phyloP scores from a whole-genome alignment of 768 basidiomycete genomes.

The Mycena leptocephala region DNA sequence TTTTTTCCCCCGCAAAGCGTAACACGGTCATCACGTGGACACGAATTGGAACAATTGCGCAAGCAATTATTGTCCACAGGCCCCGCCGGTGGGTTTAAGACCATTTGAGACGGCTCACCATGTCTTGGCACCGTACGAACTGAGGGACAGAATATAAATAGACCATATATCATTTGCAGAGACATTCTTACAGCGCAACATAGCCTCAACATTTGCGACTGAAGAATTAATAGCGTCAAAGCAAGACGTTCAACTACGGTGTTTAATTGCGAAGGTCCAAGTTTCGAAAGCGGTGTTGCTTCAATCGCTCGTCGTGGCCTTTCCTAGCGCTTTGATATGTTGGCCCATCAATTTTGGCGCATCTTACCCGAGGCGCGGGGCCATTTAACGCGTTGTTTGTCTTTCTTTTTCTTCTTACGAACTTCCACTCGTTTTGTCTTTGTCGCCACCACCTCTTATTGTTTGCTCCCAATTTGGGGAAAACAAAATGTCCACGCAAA shows the following conservation, averaged over 20 bases:
- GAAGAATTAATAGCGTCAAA: background rate
- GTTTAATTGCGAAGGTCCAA: background rate
- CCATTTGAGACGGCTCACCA: no score
- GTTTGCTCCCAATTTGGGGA: background rate
- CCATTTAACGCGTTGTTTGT: conserved; percentile 24
- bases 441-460: background rate
- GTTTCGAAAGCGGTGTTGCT: background rate
- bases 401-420: conserved; percentile 1
- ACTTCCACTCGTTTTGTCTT: background rate
- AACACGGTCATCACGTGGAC: no score
- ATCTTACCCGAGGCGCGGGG: background rate
- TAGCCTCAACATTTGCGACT: no score
- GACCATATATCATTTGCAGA: no score
- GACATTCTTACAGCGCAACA: no score
- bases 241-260: no score
- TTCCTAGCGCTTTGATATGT: conserved; percentile 3
- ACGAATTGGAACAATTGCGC: no score
- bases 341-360: conserved; percentile 2
- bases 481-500: background rate
- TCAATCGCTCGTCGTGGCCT: background rate
- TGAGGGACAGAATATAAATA: no score
- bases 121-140: no score
- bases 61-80: no score
- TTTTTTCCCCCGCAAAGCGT: no score
- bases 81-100: no score